phyloP scores from a whole-genome alignment of 2,329 filamentous ascomycete genomes.

The Pseudocercospora crystallina region DNA sequence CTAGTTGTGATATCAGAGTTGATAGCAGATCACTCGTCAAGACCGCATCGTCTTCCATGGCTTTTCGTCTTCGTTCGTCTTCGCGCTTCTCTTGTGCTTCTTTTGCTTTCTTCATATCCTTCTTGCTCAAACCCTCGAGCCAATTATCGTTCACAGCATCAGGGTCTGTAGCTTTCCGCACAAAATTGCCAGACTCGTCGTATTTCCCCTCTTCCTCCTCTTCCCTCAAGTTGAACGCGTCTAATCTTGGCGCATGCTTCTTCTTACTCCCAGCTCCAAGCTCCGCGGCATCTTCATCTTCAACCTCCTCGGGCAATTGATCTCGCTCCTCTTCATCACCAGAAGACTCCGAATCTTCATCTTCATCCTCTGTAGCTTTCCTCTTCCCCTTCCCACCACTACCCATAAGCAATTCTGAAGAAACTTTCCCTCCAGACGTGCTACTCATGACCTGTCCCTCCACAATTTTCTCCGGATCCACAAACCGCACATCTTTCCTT shows the following conservation, averaged over 20 bases:
- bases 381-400: constrained; percentile 44
- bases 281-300: constrained; percentile 80
- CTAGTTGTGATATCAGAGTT: constrained; percentile 69
- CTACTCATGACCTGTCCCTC: constrained; percentile 75
- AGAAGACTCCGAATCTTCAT: constrained; percentile 33
- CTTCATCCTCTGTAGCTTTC: constrained; percentile 34
- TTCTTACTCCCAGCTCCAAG: constrained; percentile 88
- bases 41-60: constrained; percentile 71
- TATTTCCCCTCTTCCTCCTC: constrained; percentile 93
- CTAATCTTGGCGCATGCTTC: constrained; percentile 87
- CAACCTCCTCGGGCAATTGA: constrained; percentile 54
- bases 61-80: constrained; percentile 68
- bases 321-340: constrained; percentile 66
- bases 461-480: constrained; percentile 62
- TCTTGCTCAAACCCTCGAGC: constrained; percentile 89
- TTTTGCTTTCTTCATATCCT: constrained; percentile 84
- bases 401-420: constrained; percentile 60
- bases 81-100: constrained; percentile 86
- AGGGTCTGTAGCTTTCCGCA: constrained; percentile 83
- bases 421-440: constrained; percentile 69
- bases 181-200: constrained; percentile 86
- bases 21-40: constrained; percentile 72
- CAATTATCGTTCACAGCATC: constrained; percentile 89
- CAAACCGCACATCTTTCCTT: constrained; percentile 61
- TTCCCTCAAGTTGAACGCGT: constrained; percentile 89